A percentile compares a stretch with the other conserved stretches of the same genome.
Conservation (phyloP, 2,329 filamentous ascomycete genomes). For the Mollisiaceae sp. region DNA sequence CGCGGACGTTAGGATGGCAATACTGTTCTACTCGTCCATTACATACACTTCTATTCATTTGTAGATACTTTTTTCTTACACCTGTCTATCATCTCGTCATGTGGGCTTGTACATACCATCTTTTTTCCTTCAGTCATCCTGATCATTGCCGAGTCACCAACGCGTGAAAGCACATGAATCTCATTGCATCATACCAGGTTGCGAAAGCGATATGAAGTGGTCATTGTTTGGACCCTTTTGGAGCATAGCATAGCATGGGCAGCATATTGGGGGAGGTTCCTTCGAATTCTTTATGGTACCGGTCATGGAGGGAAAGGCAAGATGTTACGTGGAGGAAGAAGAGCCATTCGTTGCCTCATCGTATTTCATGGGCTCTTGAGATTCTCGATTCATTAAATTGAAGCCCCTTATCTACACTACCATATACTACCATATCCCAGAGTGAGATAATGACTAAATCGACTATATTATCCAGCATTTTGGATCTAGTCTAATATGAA, state of each 20-base stretch:
- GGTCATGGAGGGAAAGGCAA: slow-evolving; percentile 11
- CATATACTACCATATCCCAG: neutral
- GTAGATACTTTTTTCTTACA: slow-evolving; percentile 29
- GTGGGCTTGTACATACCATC: slow-evolving; percentile 16
- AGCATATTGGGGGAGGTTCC: slow-evolving; percentile 30
- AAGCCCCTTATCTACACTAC: neutral
- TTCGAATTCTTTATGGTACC: neutral
- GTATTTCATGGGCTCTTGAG: neutral
- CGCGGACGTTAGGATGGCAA: slow-evolving; percentile 29
- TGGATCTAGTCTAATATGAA: neutral
- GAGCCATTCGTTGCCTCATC: slow-evolving; percentile 5
- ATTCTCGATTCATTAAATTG: slow-evolving; percentile 15
- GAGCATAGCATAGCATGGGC: slow-evolving; percentile 37
- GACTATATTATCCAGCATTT: neutral
- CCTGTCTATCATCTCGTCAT: slow-evolving; percentile 8
- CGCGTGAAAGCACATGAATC: slow-evolving; percentile 21
- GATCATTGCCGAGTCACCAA: slow-evolving; percentile 26
- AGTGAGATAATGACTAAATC: neutral
- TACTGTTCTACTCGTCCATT: slow-evolving; percentile 25
- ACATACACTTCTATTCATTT: slow-evolving; percentile 10
- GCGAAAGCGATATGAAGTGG: slow-evolving; percentile 24
- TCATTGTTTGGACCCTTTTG: slow-evolving; percentile 29
- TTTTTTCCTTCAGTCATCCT: slow-evolving; percentile 22
- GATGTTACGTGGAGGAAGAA: slow-evolving; percentile 2
- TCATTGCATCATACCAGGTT: slow-evolving; percentile 30